Conservation (phyloP, 2,329 filamentous ascomycete species). For the Paramyrothecium sp. region DNA sequence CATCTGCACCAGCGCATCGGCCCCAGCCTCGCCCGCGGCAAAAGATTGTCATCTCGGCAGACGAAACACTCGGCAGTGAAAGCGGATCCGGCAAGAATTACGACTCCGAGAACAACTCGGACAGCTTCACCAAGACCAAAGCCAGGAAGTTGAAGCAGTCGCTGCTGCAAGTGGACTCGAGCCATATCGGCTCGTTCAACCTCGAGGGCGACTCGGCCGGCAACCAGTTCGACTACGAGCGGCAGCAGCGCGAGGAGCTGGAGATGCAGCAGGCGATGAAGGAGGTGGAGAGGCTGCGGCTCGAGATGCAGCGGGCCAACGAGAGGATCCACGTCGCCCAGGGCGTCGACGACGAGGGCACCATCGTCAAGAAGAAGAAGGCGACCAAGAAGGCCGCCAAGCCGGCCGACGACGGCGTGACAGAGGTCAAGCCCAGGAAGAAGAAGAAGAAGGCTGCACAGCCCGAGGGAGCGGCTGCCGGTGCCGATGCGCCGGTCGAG, state of each 20-base stretch:
- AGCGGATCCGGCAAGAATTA: constrained; percentile 47
- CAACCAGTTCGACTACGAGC: constrained; percentile 56
- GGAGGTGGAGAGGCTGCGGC: constrained; percentile 79
- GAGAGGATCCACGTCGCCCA: constrained; percentile 71
- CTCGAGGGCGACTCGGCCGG: constrained; percentile 50
- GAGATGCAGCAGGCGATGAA: constrained; percentile 88
- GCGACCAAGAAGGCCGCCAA: constrained; percentile 48
- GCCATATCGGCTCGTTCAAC: constrained; percentile 70
- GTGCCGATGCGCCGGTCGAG: constrained; percentile 9
- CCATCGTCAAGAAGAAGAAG: constrained; percentile 66
- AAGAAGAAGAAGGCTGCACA: constrained; percentile 40
- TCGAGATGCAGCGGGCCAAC: constrained; percentile 85
- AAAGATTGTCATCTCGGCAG: constrained; percentile 66
- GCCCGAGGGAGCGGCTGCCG: constrained; percentile 8
- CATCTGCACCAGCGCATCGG: constrained; percentile 28
- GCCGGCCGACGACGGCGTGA: constrained; percentile 12
- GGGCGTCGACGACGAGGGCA: constrained; percentile 65
- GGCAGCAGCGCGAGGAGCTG: constrained; percentile 71
- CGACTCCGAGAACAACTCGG: constrained; percentile 53
- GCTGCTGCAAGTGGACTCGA: constrained; percentile 84
- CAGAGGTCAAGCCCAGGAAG: constrained; percentile 47
- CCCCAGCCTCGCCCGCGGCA: constrained; percentile 46
- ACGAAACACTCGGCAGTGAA: constrained; percentile 66
- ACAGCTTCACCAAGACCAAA: constrained; percentile 47
- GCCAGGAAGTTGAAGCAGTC: constrained; percentile 54